Conservation (phyloP, 768 basidiomycete species). For the Boletellus sp. region DNA sequence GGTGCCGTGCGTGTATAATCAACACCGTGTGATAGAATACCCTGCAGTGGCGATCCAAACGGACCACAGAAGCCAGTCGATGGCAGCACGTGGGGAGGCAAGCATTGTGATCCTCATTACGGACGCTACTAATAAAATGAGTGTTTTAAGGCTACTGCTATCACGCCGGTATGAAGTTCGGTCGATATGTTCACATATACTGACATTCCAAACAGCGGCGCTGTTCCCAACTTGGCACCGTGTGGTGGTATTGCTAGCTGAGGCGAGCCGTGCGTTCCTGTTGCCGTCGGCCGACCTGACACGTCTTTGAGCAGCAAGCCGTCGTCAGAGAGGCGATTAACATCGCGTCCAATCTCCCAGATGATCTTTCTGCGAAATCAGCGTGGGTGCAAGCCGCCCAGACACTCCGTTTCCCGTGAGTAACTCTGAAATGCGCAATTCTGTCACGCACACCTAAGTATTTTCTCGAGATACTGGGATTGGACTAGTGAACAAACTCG, state of each 20-base stretch:
- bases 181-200: not conserved
- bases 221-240: constrained; percentile 23
- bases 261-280: not conserved
- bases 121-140: constrained; percentile 1
- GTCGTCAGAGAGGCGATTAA: constrained; percentile 12
- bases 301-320: constrained; percentile 11
- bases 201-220: constrained; percentile 13
- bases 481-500: not conserved
- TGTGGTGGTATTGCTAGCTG: constrained; percentile 9
- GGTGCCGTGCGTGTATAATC: constrained; percentile 5
- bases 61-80: constrained; percentile 6
- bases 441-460: not conserved
- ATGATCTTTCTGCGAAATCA: not conserved
- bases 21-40: not conserved
- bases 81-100: constrained; percentile 8
- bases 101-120: not conserved
- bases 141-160: constrained; percentile 16
- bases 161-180: constrained; percentile 8
- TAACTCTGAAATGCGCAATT: not conserved
- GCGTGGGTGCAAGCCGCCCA: constrained; percentile 13
- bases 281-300: not conserved
- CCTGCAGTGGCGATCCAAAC: constrained; percentile 16
- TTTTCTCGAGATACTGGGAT: constrained; percentile 13
- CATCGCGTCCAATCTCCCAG: constrained; percentile 6
- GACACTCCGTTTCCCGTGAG: constrained; percentile 17